Evolutionary conservation across 371 early-diverging fungal species (phyloP).

Genomic region (Haplosporangium sp.): DNA sequence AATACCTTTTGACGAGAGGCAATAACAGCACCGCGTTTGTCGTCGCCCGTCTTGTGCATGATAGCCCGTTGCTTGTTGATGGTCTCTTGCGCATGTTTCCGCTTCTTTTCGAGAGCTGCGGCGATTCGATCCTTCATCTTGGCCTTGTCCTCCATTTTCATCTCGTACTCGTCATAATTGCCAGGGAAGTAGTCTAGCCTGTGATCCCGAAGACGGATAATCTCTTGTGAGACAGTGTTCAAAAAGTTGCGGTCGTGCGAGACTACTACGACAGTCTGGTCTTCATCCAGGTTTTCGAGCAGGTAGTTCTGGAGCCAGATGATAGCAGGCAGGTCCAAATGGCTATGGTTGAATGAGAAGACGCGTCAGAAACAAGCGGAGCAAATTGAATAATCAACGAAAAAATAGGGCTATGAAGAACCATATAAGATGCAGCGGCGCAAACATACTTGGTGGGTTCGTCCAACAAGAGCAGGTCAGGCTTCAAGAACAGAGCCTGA

Average conservation of each 20-base stretch:
- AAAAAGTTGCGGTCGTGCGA: constrained; percentile 87
- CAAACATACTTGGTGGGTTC: constrained; percentile 77
- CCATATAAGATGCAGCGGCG: too few species aligned
- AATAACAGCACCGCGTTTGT: constrained; percentile 77
- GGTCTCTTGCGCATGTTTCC: constrained; percentile 67
- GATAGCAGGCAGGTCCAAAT: constrained; percentile 84
- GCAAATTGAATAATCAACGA: background rate
- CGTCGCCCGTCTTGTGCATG: constrained; percentile 80
- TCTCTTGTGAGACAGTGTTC: constrained; percentile 74
- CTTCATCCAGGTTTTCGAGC: constrained; percentile 58
- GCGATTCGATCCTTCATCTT: constrained; percentile 64
- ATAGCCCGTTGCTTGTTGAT: constrained; percentile 72
- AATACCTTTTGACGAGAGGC: constrained; percentile 80
- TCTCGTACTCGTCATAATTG: constrained; percentile 79
- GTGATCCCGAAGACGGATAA: constrained; percentile 75
- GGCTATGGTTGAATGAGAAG: constrained; percentile 57
- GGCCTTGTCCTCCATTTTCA: constrained; percentile 70
- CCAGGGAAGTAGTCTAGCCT: constrained; percentile 76
- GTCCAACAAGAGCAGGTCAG: constrained; percentile 88
- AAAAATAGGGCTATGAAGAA: background rate
- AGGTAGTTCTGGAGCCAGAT: constrained; percentile 84
- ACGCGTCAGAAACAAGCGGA: background rate
- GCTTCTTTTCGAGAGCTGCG: constrained; percentile 68
- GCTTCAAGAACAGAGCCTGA: constrained; percentile 79
- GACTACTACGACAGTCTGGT: constrained; percentile 76